Evolutionary conservation across 805 yeast species (phyloP), one percentile per base, ranked within the genome.

Genomic region (Komagataella kurtzmanii): DNA sequence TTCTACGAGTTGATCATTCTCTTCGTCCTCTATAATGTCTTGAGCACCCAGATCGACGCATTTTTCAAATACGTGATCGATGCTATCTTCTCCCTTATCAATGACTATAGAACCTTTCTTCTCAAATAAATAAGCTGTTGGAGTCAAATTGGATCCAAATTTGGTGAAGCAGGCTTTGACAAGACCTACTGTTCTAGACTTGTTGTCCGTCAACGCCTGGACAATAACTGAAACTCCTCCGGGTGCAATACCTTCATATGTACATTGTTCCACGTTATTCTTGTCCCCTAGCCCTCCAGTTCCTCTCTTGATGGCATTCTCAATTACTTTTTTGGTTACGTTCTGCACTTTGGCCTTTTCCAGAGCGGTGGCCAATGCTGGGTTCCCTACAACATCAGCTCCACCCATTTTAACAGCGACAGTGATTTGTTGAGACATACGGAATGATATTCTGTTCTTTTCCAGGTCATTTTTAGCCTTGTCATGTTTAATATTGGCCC

Each of bases 401-500:
- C 70, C 96, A 69, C 71, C 95, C 75, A 56, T 76, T 74, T 80
- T 81, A 1, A 88, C 91, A 48, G 93, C 85, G 46, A 85, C 73
- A 14, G 85, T 80, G 54, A 91, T 86, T 59, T 80, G 76, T 47
- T 80, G 76, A 5, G 97, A 84, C 60, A 85, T 72, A 57, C 81
- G 79, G 58, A 82, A 84, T 4, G 88, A 81, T 24, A 80, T 72
- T 52, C 80, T 76, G 54, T 88, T 83, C 64, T 79, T 82, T 53
- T 76, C 80, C 18, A 88, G 86, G 68, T 91, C 99, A 61, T 89
- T 88, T 56, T 88, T 87, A 52, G 96, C 96, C 67, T 91, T 91
- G 63, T 86, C 93, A 63, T 89, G 97, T 62, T 89, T 85, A 58
- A 93, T 91, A 49, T 86, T 88, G 46, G 95, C 87, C 99, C 99